Conservation (phyloP, 2,329 filamentous ascomycete species). For the Calonectria crousiana region DNA sequence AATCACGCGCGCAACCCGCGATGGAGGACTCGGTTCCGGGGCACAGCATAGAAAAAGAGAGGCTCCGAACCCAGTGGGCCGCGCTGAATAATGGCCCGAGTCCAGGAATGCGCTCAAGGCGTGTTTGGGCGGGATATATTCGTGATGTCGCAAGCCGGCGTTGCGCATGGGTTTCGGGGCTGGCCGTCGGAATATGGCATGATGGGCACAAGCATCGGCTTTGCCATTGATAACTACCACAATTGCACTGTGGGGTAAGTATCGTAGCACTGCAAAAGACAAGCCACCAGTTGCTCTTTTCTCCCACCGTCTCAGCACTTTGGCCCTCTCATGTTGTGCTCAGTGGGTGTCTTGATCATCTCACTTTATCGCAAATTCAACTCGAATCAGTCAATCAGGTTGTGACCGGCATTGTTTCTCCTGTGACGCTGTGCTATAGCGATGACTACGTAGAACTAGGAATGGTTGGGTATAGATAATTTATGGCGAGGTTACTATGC, state of each 20-base stretch:
- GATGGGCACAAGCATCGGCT: not conserved
- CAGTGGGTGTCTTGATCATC: not conserved
- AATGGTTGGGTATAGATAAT: no score
- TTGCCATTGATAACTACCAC: not conserved
- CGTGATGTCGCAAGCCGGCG: slow-evolving; percentile 2
- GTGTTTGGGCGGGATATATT: slow-evolving; percentile 23
- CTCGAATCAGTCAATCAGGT: not conserved
- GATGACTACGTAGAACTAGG: no score
- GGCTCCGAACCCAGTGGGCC: slow-evolving; percentile 18
- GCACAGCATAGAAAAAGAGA: slow-evolving; percentile 6
- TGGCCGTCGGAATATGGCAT: not conserved
- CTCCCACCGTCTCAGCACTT: not conserved
- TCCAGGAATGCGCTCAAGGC: slow-evolving; percentile 9
- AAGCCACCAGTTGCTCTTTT: not conserved
- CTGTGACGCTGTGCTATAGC: no score
- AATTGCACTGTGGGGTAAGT: not conserved
- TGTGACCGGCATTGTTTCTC: no score
- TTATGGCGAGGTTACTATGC: no score
- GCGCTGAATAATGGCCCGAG: slow-evolving; percentile 34
- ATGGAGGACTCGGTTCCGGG: slow-evolving; percentile 16
- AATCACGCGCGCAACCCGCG: slow-evolving; percentile 25
- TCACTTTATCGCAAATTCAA: not conserved
- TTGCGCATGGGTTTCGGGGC: slow-evolving; percentile 10
- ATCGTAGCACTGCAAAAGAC: not conserved
- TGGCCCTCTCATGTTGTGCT: not conserved